Base-by-base conservation (phyloP, 306 rosid species). In the Abrus pulchellus region DNA sequence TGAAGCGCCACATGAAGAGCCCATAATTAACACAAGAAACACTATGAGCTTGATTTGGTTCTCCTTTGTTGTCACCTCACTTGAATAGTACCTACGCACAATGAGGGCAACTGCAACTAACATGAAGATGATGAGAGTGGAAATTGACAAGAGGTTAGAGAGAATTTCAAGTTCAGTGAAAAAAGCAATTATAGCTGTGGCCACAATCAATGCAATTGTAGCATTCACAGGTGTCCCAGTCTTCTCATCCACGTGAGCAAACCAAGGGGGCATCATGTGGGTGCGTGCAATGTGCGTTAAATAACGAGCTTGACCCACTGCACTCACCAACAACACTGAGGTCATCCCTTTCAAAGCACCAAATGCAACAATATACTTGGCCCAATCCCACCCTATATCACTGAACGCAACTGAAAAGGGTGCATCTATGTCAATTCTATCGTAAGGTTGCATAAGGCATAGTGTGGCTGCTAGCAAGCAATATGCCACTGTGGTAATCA, bases 301-400 rank as follows among this genome's bases (percentile, higher is more conserved):
- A 53, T 92, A 92, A 8, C 97, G 80, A 2, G 93, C 97, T n/a
- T 92, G 97, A 1, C 94, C 93, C 9, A 92, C 90, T 0, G 89
- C 85, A 2, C 69, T 68, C 2, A 89, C 94, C 10, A 92, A 78
- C 62, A 92, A 48, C 11, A 86, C 97, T 0, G 92, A 89, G 6
- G 93, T 92, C 97, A 92, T 92, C 2, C 97, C 97, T 60, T 92
- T 87, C 41, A 92, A 41, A 0, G 94, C 97, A 0, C 97, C 97
- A 0, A 80, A 85, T 0, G 94, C 89, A 0, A 92, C 97, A 1
- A 92, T 9, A 50, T 92, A 92, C 90, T 89, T 90, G 3, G 97
- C 97, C 97, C 97, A 92, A 8, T 82, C 65, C 90, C 74, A 68
- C 1, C 97, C 97, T 0, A 89, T 90, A 0, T 86, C 84, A 52